A percentile compares a stretch with the other conserved stretches of the same genome.
phyloP scores from a whole-genome alignment of 1,284 basidiomycete species.

The Moniliophthora roreri region DNA sequence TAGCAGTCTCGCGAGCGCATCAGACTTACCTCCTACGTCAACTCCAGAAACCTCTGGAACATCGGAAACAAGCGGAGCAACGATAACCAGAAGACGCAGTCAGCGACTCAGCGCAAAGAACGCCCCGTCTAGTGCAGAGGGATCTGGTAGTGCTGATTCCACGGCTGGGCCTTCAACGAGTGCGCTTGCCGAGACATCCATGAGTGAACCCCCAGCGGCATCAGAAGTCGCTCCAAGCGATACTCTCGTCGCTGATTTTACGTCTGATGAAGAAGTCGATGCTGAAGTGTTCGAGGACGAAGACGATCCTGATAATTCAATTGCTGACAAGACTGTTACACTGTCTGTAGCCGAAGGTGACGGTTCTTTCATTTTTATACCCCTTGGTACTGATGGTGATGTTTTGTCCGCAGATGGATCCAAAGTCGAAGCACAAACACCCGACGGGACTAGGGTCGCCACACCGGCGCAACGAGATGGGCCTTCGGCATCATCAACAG shows the following conservation, averaged over 20 bases:
- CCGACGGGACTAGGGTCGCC: constrained; percentile 90
- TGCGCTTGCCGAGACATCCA: background rate
- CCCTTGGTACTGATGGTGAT: constrained; percentile 4
- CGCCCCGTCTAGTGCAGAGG: constrained; percentile 26
- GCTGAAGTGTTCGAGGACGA: constrained; percentile 76
- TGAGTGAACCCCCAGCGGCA: constrained; percentile 7
- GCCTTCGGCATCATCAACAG: constrained; percentile 27
- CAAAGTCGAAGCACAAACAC: constrained; percentile 92
- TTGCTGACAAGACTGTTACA: constrained; percentile 82
- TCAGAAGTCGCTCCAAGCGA: constrained; percentile 23
- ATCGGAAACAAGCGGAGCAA: constrained; percentile 4
- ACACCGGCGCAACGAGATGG: constrained; percentile 70
- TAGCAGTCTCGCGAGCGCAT: constrained; percentile 22
- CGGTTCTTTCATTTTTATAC: constrained; percentile 16
- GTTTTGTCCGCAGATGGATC: constrained; percentile 72
- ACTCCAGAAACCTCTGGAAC: constrained; percentile 29
- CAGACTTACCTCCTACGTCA: constrained; percentile 20
- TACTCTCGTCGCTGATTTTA: constrained; percentile 60
- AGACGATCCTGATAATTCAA: constrained; percentile 64
- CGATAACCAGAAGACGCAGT: constrained; percentile 69
- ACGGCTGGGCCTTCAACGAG: background rate
- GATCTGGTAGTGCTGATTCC: constrained; percentile 1
- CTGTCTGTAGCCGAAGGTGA: constrained; percentile 80
- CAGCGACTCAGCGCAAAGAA: constrained; percentile 80
- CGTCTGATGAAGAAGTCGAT: constrained; percentile 75